Evolutionary conservation across 306 rosid species (phyloP), one percentile per base, ranked within the genome.

Genomic region (Sophora flavescens): DNA sequence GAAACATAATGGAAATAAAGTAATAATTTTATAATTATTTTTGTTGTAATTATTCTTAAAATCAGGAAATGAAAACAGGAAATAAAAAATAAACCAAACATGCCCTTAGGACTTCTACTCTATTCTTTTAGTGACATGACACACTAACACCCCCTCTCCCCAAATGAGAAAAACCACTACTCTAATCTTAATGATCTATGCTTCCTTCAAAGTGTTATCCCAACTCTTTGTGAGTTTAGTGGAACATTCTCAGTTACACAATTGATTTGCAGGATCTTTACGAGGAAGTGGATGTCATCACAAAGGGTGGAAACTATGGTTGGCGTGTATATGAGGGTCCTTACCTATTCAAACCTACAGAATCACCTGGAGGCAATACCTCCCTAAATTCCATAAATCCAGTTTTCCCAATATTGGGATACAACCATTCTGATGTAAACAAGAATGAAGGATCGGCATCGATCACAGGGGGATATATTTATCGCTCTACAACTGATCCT

Each of bases 271-370:
- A 95, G 99, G 93, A 92, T 87, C 53, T n/a, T 50, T 85, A 92
- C 9, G 99, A 96, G 80, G 99, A 96, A 75, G 96, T 96, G 67
- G 93, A 96, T 90, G 81, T 96, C 52, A 89, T 96, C 81, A 91
- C 94, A 12, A 96, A 89, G 83, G 93, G 97, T 15, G 99, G 99
- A 75, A 96, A 96, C 88, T 96, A 96, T 10, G 99, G 99, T 0
- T 96, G 99, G 99, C 85, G 90, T 70, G 78, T 88, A 56, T 88
- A 89, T 2, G 99, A 96, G 80, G 99, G 99, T 12, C 96, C 91
- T 3, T 64, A 73, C 68, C 76, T 13, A 35, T 91, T 69, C 84
- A 57, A 35, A 60, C 80, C 84, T 17, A 17, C 81, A 26, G 60
- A 74, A 4, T 59, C 96, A 56, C 87, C 89, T 5, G 89, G 88